Evolutionary conservation across 2,329 filamentous ascomycete species (phyloP), one percentile per base, ranked within the genome.

Genomic region (Cladophialophora chaetospira): DNA sequence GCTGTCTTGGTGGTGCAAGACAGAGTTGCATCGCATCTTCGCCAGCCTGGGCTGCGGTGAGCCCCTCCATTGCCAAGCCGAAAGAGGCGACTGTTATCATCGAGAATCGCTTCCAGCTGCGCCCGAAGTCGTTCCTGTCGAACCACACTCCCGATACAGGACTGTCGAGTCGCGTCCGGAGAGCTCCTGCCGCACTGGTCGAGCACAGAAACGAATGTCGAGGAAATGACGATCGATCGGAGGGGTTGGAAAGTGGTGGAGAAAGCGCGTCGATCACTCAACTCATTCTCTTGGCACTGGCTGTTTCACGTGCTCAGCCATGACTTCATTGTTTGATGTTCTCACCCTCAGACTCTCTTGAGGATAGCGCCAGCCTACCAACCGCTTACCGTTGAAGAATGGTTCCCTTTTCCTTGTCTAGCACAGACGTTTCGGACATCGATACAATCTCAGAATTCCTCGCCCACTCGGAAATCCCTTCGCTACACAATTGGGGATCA

Each of bases 361-460:
- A n/a, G n/a, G n/a, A n/a, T n/a, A n/a, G n/a, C n/a, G n/a, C n/a
- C n/a, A n/a, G n/a, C n/a, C n/a, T n/a, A n/a, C n/a, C n/a, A n/a
- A n/a, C n/a, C n/a, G n/a, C n/a, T n/a, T n/a, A n/a, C n/a, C n/a
- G n/a, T n/a, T n/a, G n/a, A 33, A 17, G 17, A 19, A 53, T 48
- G 48, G 31, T 52, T 28, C 10, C 25, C 19, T 29, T 45, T 21
- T 51, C 46, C 28, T 28, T 42, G 33, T n/a, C n/a, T n/a, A n/a
- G n/a, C n/a, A 21, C 38, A 4, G 40, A 57, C 21, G 56, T 65
- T 2, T 29, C 60, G 21, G 67, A 70, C 53, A 62, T 73, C 63
- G 72, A 72, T 57, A 57, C 48, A 15, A 28, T 73, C 35, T 61
- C 70, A 28, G 10, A 55, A 4, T 73, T 69, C 50, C 64, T 72